These are phyloP conservation scores for Lactifluus subvellereus DNA, from an alignment of 768 basidiomycete genomes.

Conservation along the genomic window DNA sequence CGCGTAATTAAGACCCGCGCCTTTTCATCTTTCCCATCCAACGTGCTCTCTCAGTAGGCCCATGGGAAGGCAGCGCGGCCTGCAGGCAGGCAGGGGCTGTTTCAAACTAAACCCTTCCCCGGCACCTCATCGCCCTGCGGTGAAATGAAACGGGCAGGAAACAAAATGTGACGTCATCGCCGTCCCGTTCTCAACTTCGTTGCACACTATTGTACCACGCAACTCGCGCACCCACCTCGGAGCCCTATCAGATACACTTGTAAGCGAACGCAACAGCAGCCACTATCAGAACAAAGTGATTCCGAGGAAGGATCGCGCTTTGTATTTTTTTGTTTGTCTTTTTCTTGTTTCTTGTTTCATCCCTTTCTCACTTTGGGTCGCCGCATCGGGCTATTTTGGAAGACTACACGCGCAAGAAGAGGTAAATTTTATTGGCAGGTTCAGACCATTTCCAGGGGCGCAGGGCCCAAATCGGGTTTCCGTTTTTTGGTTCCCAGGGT, in stretches of 20 bases:
- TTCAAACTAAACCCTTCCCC: not conserved
- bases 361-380: not conserved
- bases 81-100: not conserved
- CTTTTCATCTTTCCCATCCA: not conserved
- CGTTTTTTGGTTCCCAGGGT: not conserved
- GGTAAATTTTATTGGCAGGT: not conserved
- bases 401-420: not conserved
- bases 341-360: not conserved
- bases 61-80: not conserved
- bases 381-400: not conserved
- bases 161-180: slow-evolving; percentile 7
- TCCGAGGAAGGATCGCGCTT: not conserved
- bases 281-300: not conserved
- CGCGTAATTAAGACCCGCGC: not conserved
- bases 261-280: not conserved
- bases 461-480: not conserved
- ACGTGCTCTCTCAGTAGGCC: not conserved
- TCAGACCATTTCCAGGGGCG: not conserved
- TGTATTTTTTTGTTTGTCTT: not conserved
- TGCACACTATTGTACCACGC: not conserved
- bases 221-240: not conserved
- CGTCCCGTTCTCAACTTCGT: not conserved
- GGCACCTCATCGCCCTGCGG: not conserved
- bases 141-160: not conserved
- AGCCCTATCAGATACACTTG: not conserved